Evolutionary conservation across 2,329 filamentous ascomycete genomes (phyloP).

Genomic region (Pseudogymnoascus pannorum): DNA sequence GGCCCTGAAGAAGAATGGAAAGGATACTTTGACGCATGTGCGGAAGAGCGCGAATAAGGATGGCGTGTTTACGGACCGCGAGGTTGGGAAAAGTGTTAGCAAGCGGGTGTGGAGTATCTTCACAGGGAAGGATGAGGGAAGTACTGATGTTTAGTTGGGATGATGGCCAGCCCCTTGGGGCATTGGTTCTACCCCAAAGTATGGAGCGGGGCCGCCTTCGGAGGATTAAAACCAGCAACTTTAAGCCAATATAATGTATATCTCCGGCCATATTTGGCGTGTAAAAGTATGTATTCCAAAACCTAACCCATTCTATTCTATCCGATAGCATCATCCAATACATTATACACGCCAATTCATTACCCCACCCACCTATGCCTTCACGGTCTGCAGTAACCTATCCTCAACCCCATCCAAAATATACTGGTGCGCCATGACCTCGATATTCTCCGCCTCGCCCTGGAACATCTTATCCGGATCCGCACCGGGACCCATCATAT

Average conservation of each 20-base stretch:
- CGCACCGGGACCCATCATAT: constrained; percentile 85
- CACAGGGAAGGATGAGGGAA: constrained; percentile 46
- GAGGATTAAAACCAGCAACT: background rate
- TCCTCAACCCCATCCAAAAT: constrained; percentile 84
- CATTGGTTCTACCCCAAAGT: background rate
- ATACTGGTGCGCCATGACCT: constrained; percentile 89
- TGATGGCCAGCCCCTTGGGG: background rate
- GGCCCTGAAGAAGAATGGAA: constrained; percentile 51
- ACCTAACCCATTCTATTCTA: background rate
- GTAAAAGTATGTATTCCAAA: background rate
- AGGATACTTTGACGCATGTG: constrained; percentile 54
- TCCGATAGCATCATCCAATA: background rate
- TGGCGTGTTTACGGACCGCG: constrained; percentile 46
- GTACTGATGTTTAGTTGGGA: constrained; percentile 20
- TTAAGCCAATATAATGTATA: background rate
- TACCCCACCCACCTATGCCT: constrained; percentile 16
- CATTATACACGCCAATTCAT: background rate
- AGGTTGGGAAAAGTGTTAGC: constrained; percentile 51
- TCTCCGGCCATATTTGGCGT: background rate
- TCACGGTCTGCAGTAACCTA: constrained; percentile 55
- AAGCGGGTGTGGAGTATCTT: constrained; percentile 54
- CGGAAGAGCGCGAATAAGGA: constrained; percentile 50
- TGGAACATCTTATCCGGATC: constrained; percentile 95
- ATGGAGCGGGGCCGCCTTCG: no score
- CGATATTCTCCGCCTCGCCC: constrained; percentile 88